Base-by-base conservation (phyloP, 257 asterid genomes). In the Solanum gandarillasii region DNA sequence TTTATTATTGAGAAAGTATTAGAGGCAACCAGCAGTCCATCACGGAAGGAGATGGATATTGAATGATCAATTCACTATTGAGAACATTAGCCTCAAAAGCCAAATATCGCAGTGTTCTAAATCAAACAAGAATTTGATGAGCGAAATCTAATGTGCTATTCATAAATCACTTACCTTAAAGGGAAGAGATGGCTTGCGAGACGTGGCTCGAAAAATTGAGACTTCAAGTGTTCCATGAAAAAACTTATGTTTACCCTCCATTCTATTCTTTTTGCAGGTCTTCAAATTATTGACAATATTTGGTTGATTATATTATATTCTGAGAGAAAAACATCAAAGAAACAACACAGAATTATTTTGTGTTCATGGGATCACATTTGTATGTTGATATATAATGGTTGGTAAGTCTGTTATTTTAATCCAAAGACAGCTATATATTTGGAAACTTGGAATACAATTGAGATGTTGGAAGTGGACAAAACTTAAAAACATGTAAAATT, bases 181-280 rank as follows among this genome's bases (percentile, higher is more conserved):
- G 18, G 95, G 94, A 52, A 89, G 84, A n/a, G 95, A 83, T 11
- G 95, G 84, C 34, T 89, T 92, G 82, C 83, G 73, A 88, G 85
- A 90, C 0, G 97, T 89, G 65, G 99, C 98, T 9, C 93, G 96
- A 86, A 95, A 95, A 62, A 96, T 94, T 7, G 99, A 93, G 7
- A 94, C 98, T 91, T 95, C 99, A 55, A 96, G 98, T 36, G 98
- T 96, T 74, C 99, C 99, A 90, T 96, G 99, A 83, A 96, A 89
- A 86, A 92, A 92, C 93, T 89, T 91, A 58, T 90, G 86, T 88
- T 91, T 92, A 4, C 87, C 92, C 88, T 91, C 98, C 97, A 95
- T 95, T 7, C 23, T 52, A 16, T 52, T 52, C 9, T 82, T 76
- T 85, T 72, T 84, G 87, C 18, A 86, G 62, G 52, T 90, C 60